Base-by-base conservation (phyloP, 352 stramenopile species). In the Phytophthora pluvialis region DNA sequence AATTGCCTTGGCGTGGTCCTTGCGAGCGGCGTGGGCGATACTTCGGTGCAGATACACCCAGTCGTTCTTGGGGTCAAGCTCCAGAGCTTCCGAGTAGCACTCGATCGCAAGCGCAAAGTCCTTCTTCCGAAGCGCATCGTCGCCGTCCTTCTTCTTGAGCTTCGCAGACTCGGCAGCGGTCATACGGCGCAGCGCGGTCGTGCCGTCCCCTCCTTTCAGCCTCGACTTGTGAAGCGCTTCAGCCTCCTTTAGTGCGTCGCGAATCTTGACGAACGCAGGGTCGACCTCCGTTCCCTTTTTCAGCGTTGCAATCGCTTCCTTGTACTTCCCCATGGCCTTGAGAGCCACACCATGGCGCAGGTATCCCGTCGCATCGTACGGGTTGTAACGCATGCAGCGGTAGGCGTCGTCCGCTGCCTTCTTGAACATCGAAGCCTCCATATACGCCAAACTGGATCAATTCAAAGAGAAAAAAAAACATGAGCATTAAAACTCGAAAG, bases 291-390 rank as follows among this genome's bases (percentile, higher is more conserved):
- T 79, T 11, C 84, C 86, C 42, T 89, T 89, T 18, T 78, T 83
- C 1, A 95, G 67, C 11, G 81, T 75, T 6, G 72, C 70, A 10
- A 93, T 75, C 3, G 86, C 83, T 48, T 95, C 86, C 25, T 76
- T 81, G 70, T 91, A 95, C 39, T 83, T 79, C 2, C 81, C 80
- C 59, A 97, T 67, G 11, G 81, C 73, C 67, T 97, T 98, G 43
- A 98, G 73, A 11, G 93, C 95, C 13, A 97, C 86, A 12, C 93
- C 95, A 29, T 98, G 80, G 40, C 94, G 92, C 61, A 98, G 90
- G 69, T 99, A 99, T 8, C 82, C 86, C 78, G 46, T 98, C 25
- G 97, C 91, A 59, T 98, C 97, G 53, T 93, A 91, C 18, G 92
- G 93, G 59, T 98, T 97, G 42, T 97, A 96, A 36, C 92, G 85